Base-by-base conservation (phyloP, 257 asterid genomes). In the Gentiana straminea region DNA sequence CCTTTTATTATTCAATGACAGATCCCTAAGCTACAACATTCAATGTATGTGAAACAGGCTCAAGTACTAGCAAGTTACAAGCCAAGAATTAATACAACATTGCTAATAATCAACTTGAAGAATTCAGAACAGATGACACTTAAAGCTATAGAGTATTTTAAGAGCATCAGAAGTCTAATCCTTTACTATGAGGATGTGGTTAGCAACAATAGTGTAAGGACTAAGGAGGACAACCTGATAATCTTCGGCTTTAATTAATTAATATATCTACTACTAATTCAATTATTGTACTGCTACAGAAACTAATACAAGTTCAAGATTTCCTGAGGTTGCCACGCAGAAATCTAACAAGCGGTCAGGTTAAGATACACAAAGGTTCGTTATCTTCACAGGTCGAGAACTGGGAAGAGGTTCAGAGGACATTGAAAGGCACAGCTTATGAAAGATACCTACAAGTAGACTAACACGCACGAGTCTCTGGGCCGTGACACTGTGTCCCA, bases 171-270 rank as follows among this genome's bases (percentile, higher is more conserved):
- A 7, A 94, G 84, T 68, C 73, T 84, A 46, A 69, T 84, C 11
- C 70, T 90, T 35, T 86, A 80, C 79, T 90, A 90, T 15, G 97
- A 86, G 62, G 95, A 90, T 51, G 39, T 90, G 44, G 72, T 84
- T 15, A 65, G 76, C 47, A 84, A 84, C 70, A 67, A 35, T 44
- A 73, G 76, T 15, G 97, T 89, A 67, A 69, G 75, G 8, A 39
- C 24, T 24, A 24, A 24, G 24, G 24, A 24, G 24, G 24, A 24
- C 24, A 24, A 24, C 52, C 38, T 7, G 46, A 41, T 37, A 35
- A 38, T 12, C 24, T 62, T 58, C 49, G 2, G 32, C 9, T 52
- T 46, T 8, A 7, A 7, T n/a, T 46, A n/a, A 38, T 49, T 1
- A 4, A 49, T 7, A 47, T 6, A 1, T 9, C 12, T 3, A 24